Evolutionary conservation across 2,329 filamentous ascomycete species (phyloP), one percentile per base, ranked within the genome.

Genomic region (Penicillium sp.): DNA sequence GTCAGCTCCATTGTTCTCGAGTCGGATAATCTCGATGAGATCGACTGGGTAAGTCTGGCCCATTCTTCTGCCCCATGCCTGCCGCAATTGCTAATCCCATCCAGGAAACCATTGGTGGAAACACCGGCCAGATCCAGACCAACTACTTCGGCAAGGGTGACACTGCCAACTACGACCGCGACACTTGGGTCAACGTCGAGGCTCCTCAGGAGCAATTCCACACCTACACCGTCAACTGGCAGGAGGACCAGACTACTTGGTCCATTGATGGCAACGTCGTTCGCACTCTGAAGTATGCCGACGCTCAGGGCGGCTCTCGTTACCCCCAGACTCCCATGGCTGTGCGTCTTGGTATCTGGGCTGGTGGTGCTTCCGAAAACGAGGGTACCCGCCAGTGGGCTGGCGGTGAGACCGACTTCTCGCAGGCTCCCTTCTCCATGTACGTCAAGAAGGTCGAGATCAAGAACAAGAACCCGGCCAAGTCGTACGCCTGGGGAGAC

Each of bases 101-200:
- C 22, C 42, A 65, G 62, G 63, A 66, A 47, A 55, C 54, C 39
- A 44, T 67, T 30, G 66, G 66, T 31, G 54, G 60, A 16, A 53
- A 62, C 34, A 57, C 50, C 13, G 55, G 47, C 26, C 45, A 57
- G 34, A 59, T 68, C 22, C 88, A 96, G 67, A 85, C 83, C 55
- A 96, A 98, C 68, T 98, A 94, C 70, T 98, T 96, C 55, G 87
- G 89, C 64, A 95, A 96, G 68, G 92, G 90, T 38, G 76, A 86
- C 53, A 88, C 85, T 0, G 51, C 57, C 3, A 76, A 77, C 9
- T 94, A 92, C 69, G 86, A 94, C 67, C 84, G 90, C 41, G 89
- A 83, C 44, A 82, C 84, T 42, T 88, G 85, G 62, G 83, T 89
- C 62, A 66, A 77, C 2, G 69, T 81, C 56, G 52, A 69, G 47